Conservation (phyloP, 192 early-diverging fungal species). For the Polychytrium aggregatum region DNA sequence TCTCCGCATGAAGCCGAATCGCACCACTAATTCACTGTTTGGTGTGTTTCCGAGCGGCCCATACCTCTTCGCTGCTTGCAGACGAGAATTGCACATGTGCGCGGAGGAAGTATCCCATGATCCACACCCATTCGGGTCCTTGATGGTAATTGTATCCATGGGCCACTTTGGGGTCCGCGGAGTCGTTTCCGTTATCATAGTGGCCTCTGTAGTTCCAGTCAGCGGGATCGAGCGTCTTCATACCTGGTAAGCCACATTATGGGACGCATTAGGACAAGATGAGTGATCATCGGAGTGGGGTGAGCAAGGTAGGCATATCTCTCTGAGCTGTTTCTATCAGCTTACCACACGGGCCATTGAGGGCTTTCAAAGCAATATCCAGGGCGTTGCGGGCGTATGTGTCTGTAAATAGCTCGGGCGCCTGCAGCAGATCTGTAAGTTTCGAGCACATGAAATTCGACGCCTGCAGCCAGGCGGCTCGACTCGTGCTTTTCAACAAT, state of each 20-base stretch:
- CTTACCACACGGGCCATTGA: slow-evolving; percentile 65
- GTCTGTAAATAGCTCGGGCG: slow-evolving; percentile 84
- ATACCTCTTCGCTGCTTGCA: slow-evolving; percentile 15
- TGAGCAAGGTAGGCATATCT: background rate
- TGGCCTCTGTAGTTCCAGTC: slow-evolving; percentile 89
- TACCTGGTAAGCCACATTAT: slow-evolving; percentile 38
- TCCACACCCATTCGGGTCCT: slow-evolving; percentile 98
- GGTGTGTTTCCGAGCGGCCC: too few species aligned
- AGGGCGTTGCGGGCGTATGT: slow-evolving; percentile 64
- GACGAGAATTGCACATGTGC: slow-evolving; percentile 63
- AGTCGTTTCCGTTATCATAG: slow-evolving; percentile 90
- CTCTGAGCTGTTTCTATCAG: background rate
- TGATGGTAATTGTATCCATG: slow-evolving; percentile 99
- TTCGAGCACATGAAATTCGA: too few species aligned
- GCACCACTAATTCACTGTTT: too few species aligned
- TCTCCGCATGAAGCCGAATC: too few species aligned
- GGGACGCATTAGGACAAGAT: background rate
- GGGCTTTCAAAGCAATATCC: slow-evolving; percentile 47
- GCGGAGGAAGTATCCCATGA: slow-evolving; percentile 76
- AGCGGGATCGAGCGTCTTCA: slow-evolving; percentile 88
- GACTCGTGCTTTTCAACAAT: too few species aligned
- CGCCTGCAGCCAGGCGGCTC: too few species aligned
- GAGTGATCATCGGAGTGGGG: background rate
- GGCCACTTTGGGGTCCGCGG: slow-evolving; percentile 68
- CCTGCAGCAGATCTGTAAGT: too few species aligned